These are phyloP conservation scores for Neurospora africana DNA, from an alignment of 495 filamentous ascomycete genomes.

Conservation along the genomic window DNA sequence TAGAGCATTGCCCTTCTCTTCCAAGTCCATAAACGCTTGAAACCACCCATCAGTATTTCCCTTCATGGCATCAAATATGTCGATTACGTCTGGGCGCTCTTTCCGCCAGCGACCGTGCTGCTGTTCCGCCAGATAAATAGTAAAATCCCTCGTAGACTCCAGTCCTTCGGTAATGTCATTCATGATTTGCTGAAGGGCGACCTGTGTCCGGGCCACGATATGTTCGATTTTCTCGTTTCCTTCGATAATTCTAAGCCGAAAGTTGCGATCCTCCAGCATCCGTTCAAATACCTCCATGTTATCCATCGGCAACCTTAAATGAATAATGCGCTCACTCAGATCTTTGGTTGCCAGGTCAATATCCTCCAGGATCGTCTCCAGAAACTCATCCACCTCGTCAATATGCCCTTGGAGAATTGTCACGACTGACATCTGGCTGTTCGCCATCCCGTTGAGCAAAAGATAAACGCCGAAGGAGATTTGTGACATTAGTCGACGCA, in stretches of 20 bases:
- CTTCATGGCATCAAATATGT: constrained; percentile 71
- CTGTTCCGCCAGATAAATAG: constrained; percentile 58
- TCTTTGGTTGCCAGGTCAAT: constrained; percentile 71
- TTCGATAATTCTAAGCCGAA: constrained; percentile 67
- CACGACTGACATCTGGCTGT: constrained; percentile 76
- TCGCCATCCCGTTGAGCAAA: constrained; percentile 73
- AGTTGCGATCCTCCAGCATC: constrained; percentile 77
- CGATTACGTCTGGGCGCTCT: constrained; percentile 39
- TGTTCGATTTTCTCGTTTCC: constrained; percentile 90
- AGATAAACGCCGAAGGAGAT: constrained; percentile 91
- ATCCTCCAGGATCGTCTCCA: constrained; percentile 76
- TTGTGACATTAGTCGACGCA: constrained; percentile 85
- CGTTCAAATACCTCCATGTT: constrained; percentile 76
- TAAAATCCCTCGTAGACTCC: constrained; percentile 64
- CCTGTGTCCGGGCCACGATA: constrained; percentile 66
- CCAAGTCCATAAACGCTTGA: constrained; percentile 57
- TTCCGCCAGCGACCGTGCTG: constrained; percentile 47
- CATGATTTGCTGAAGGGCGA: constrained; percentile 61
- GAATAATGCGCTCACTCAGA: constrained; percentile 60
- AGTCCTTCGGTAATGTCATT: constrained; percentile 71
- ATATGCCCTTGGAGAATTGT: constrained; percentile 87
- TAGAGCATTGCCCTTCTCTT: constrained; percentile 52
- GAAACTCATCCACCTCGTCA: constrained; percentile 83
- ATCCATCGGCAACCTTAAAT: constrained; percentile 72
- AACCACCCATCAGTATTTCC: constrained; percentile 83